phyloP scores from a whole-genome alignment of 192 early-diverging fungal species.

The Haplosporangium gracile region DNA sequence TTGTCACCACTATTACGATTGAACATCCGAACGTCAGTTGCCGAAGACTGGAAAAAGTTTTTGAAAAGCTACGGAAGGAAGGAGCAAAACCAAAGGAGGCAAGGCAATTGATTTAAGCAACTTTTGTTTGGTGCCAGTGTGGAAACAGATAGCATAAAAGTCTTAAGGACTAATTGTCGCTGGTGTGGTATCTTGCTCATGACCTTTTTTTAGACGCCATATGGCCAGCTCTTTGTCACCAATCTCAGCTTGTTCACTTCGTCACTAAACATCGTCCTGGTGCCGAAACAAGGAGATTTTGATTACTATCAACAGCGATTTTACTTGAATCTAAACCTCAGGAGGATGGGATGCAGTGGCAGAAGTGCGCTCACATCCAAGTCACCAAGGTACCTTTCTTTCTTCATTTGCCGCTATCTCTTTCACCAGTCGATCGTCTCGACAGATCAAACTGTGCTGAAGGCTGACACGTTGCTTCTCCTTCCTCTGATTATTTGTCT shows the following conservation, averaged over 20 bases:
- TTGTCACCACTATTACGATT: constrained; percentile 27
- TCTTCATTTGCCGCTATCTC: background rate
- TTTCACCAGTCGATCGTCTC: background rate
- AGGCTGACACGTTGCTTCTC: background rate
- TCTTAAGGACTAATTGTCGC: background rate
- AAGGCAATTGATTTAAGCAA: background rate
- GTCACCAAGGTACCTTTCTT: constrained; percentile 54
- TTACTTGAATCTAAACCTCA: constrained; percentile 65
- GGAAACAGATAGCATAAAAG: background rate
- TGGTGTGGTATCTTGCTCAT: background rate
- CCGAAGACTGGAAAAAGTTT: constrained; percentile 44
- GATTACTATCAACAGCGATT: constrained; percentile 59
- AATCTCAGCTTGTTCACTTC: constrained; percentile 62
- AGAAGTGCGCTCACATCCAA: constrained; percentile 65
- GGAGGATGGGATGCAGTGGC: constrained; percentile 64
- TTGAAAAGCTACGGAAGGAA: constrained; percentile 34
- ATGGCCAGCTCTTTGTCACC: constrained; percentile 62
- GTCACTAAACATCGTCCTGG: constrained; percentile 63
- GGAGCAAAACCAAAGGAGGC: constrained; percentile 46
- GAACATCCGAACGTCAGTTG: constrained; percentile 40
- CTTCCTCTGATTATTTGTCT: background rate
- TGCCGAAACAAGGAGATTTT: constrained; percentile 63
- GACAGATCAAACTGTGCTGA: background rate
- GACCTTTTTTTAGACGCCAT: constrained; percentile 54
- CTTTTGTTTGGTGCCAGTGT: background rate